Evolutionary conservation across 2,329 filamentous ascomycete species (phyloP).

Genomic region (Fusarium neocosmosporiellum): DNA sequence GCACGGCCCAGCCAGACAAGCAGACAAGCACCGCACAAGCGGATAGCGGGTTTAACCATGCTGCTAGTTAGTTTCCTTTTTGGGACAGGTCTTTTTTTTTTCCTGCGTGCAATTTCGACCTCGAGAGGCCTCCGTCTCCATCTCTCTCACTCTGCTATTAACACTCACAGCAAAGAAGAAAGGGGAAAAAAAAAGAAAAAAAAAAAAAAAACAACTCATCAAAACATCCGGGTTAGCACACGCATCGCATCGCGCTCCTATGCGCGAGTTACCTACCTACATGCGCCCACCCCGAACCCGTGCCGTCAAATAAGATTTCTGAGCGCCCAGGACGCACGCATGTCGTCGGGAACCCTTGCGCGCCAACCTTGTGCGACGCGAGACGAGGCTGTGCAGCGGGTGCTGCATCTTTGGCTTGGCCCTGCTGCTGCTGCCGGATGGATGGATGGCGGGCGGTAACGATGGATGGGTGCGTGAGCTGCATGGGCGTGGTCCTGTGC

Average conservation of each 20-base stretch:
- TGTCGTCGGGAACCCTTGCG: constrained; percentile 8
- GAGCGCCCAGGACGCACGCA: constrained; percentile 2
- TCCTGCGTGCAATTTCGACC: neutral
- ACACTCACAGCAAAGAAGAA: neutral
- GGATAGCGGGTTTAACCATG: constrained; percentile 4
- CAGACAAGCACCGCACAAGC: neutral
- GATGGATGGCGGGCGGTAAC: constrained; percentile 27
- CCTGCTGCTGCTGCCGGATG: constrained; percentile 15
- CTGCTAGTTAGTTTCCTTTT: constrained; percentile 28
- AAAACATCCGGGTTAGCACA: neutral
- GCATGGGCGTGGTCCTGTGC: constrained; percentile 13
- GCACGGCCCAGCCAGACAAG: neutral
- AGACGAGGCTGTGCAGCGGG: constrained; percentile 35
- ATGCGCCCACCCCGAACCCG: neutral
- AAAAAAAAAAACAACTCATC: constrained; percentile 35
- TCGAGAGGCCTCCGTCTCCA: constrained; percentile 31
- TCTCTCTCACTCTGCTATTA: neutral
- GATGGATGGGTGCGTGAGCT: neutral
- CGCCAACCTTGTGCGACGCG: constrained; percentile 3
- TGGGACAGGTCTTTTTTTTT: constrained; percentile 15
- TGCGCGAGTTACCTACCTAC: neutral
- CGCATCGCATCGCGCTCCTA: neutral
- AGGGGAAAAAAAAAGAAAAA: neutral
- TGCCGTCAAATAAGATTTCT: neutral
- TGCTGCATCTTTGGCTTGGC: constrained; percentile 22